Evolutionary conservation across 164 flowering plant species (phyloP).

Genomic region (Santalum album): DNA sequence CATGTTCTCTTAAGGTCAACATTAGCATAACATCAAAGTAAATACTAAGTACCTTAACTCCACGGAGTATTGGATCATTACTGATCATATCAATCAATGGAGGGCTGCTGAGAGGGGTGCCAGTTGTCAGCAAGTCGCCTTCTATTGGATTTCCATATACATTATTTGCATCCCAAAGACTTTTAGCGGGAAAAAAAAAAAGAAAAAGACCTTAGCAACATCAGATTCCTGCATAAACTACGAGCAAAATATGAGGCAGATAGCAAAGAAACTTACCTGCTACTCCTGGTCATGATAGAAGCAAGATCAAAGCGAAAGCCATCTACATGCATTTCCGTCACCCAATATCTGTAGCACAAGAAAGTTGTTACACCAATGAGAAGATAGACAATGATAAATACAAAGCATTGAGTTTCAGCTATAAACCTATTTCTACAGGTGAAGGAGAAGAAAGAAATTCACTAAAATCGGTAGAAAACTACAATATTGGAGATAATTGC

Average conservation of each 20-base stretch:
- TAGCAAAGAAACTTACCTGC: constrained; percentile 49
- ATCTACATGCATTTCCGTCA: constrained; percentile 90
- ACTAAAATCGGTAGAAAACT: too few species aligned
- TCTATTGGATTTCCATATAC: constrained; percentile 58
- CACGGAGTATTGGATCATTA: constrained; percentile 83
- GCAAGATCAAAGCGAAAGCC: constrained; percentile 99
- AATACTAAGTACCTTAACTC: constrained; percentile 59
- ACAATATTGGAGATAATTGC: too few species aligned
- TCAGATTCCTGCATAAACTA: constrained; percentile 3
- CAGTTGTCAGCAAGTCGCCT: constrained; percentile 66
- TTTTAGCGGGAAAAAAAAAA: constrained; percentile 9
- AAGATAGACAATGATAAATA: too few species aligned
- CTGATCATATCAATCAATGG: constrained; percentile 91
- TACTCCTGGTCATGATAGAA: constrained; percentile 82
- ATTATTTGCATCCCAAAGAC: constrained; percentile 85
- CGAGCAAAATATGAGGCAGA: constrained; percentile 4
- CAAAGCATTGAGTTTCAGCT: too few species aligned
- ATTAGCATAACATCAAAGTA: too few species aligned
- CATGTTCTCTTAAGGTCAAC: too few species aligned
- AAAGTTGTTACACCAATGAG: constrained; percentile 1
- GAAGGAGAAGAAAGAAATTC: too few species aligned
- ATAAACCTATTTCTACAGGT: too few species aligned
- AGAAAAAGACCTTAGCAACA: constrained; percentile 4
- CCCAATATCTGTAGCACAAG: constrained; percentile 75
- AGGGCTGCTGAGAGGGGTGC: constrained; percentile 75